These are phyloP conservation scores for Dioscorea cayenensis DNA, from an alignment of 116 monocot genomes.

Conservation along the genomic window DNA sequence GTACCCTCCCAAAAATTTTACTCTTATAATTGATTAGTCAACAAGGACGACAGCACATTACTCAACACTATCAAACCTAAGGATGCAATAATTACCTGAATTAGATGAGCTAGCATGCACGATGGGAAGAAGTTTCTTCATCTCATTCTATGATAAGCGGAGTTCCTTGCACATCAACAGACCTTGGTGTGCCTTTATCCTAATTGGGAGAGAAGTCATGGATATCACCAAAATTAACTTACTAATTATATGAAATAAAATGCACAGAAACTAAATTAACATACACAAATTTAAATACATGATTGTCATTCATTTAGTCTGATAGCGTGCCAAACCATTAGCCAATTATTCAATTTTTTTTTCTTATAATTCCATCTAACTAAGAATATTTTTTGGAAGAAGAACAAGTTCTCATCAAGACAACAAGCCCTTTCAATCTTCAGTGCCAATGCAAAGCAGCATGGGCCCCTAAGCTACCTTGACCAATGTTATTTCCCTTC, in stretches of 20 bases:
- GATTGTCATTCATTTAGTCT: not conserved
- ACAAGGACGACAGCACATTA: too few relatives aligned
- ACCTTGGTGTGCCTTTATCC: constrained; percentile 99
- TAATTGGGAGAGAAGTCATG: constrained; percentile 8
- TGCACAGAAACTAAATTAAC: not conserved
- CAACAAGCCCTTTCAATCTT: constrained; percentile 17
- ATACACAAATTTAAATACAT: not conserved
- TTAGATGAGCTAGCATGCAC: constrained; percentile 97
- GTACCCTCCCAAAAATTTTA: too few relatives aligned
- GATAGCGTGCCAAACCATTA: constrained; percentile 46
- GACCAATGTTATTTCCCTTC: constrained; percentile 62
- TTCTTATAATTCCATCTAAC: not conserved
- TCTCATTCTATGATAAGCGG: constrained; percentile 65
- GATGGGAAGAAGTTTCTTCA: constrained; percentile 94
- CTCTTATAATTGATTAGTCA: too few relatives aligned
- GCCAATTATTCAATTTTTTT: constrained; percentile 3
- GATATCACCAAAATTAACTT: not conserved
- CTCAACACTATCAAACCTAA: not conserved
- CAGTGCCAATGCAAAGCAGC: constrained; percentile 44
- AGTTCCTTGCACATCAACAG: constrained; percentile 86
- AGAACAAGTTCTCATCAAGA: constrained; percentile 4
- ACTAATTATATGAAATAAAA: not conserved
- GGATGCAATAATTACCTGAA: constrained; percentile 52
- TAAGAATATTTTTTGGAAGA: not conserved
- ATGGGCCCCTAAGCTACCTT: constrained; percentile 73